Conservation (phyloP, 768 basidiomycete genomes). For the Omphalotus guepiniiformis region DNA sequence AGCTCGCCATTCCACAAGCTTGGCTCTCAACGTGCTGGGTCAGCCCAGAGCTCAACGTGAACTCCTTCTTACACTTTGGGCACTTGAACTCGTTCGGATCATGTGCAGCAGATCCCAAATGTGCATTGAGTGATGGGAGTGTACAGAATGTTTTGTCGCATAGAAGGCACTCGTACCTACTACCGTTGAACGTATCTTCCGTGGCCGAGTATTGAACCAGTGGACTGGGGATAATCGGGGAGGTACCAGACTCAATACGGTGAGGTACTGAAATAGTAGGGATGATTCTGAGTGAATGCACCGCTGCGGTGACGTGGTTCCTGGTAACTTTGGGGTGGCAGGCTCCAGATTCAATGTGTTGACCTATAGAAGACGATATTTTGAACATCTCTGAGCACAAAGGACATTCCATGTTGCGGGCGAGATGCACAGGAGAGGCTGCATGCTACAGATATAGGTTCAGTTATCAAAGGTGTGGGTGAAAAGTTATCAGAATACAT, state of each 20-base stretch:
- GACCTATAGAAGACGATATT: slow-evolving; percentile 30
- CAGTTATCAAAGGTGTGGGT: not conserved
- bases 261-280: slow-evolving; percentile 31
- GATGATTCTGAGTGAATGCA: slow-evolving; percentile 27
- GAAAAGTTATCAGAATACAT: not conserved
- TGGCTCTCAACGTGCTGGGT: slow-evolving; percentile 43
- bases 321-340: slow-evolving; percentile 30
- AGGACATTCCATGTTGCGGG: slow-evolving; percentile 25
- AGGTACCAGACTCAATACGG: slow-evolving; percentile 18
- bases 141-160: slow-evolving; percentile 30
- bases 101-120: slow-evolving; percentile 33
- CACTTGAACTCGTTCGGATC: slow-evolving; percentile 38
- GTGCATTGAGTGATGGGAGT: slow-evolving; percentile 28
- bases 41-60: slow-evolving; percentile 35
- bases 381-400: slow-evolving; percentile 30
- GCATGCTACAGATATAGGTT: slow-evolving; percentile 18
- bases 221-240: slow-evolving; percentile 13
- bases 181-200: slow-evolving; percentile 34
- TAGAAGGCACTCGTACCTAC: slow-evolving; percentile 36
- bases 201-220: slow-evolving; percentile 33
- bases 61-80: slow-evolving; percentile 34
- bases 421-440: slow-evolving; percentile 22
- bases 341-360: slow-evolving; percentile 36
- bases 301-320: slow-evolving; percentile 31
- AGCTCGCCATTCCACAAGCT: slow-evolving; percentile 30